Evolutionary conservation across 2,329 filamentous ascomycete species (phyloP).

Genomic region (Colletotrichum spaethianum): DNA sequence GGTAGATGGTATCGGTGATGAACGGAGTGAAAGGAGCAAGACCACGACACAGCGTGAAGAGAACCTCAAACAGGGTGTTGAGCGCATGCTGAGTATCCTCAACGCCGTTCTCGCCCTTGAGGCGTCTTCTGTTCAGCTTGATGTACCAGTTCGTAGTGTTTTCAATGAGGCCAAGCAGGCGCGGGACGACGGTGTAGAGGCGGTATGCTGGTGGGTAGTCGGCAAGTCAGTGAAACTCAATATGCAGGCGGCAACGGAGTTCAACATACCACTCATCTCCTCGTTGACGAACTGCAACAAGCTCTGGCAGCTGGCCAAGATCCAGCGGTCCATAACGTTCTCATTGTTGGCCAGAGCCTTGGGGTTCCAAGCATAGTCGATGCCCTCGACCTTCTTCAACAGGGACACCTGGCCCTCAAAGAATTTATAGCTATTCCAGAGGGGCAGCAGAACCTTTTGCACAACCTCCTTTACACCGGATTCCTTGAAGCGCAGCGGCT

Average conservation of each 20-base stretch:
- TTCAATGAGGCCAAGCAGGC: constrained; percentile 87
- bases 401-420: constrained; percentile 90
- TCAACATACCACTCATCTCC: constrained; percentile 83
- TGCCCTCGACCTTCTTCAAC: constrained; percentile 85
- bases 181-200: constrained; percentile 91
- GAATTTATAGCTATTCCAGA: constrained; percentile 99
- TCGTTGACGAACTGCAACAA: constrained; percentile 91
- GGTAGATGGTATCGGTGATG: constrained; percentile 94
- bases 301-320: constrained; percentile 92
- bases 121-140: constrained; percentile 89
- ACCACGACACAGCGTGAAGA: constrained; percentile 89
- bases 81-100: constrained; percentile 91
- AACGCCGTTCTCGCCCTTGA: constrained; percentile 90
- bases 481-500: constrained; percentile 93
- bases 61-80: constrained; percentile 93
- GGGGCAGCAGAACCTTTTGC: constrained; percentile 87
- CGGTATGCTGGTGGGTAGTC: constrained; percentile 70
- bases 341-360: constrained; percentile 81
- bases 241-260: too few relatives aligned
- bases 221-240: constrained; percentile 1
- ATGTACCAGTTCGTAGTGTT: constrained; percentile 99
- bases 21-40: constrained; percentile 97
- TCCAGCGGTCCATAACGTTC: constrained; percentile 98
- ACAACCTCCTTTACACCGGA: constrained; percentile 94
- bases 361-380: constrained; percentile 85